These are phyloP conservation scores for Penicillium expansum DNA, from an alignment of 2,329 filamentous ascomycete species.

Conservation along the genomic window DNA sequence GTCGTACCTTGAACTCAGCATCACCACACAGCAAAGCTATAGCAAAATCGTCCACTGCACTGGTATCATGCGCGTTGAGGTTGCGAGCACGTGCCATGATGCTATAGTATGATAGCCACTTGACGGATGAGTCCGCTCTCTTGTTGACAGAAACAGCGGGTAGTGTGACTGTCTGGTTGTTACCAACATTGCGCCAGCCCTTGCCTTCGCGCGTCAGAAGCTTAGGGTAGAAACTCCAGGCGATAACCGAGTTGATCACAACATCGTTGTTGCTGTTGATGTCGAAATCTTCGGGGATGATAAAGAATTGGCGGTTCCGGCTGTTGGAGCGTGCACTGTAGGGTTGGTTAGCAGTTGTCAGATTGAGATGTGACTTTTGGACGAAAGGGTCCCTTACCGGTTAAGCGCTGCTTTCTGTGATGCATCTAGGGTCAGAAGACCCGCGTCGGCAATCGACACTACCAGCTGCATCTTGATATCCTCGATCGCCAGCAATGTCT, in stretches of 20 bases:
- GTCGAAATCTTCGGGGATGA: constrained; percentile 73
- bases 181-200: constrained; percentile 85
- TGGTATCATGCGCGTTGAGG: constrained; percentile 89
- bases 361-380: not conserved
- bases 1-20: constrained; percentile 74
- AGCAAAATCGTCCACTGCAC: constrained; percentile 74
- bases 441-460: constrained; percentile 78
- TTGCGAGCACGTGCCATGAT: constrained; percentile 82
- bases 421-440: constrained; percentile 71
- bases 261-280: constrained; percentile 75
- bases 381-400: constrained; percentile 43
- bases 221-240: constrained; percentile 95
- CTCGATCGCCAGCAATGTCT: constrained; percentile 87
- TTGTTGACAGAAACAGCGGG: constrained; percentile 91
- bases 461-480: constrained; percentile 92
- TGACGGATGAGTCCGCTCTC: constrained; percentile 51
- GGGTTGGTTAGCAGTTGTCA: not conserved
- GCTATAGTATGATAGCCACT: constrained; percentile 92
- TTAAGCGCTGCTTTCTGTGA: constrained; percentile 70
- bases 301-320: constrained; percentile 72
- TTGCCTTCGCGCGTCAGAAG: constrained; percentile 80
- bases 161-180: constrained; percentile 85
- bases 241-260: constrained; percentile 76
- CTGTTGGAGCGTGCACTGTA: constrained; percentile 59
- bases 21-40: constrained; percentile 85